Evolutionary conservation across 148 eudicot genomes (phyloP).

Genomic region (Simmondsia chinensis): DNA sequence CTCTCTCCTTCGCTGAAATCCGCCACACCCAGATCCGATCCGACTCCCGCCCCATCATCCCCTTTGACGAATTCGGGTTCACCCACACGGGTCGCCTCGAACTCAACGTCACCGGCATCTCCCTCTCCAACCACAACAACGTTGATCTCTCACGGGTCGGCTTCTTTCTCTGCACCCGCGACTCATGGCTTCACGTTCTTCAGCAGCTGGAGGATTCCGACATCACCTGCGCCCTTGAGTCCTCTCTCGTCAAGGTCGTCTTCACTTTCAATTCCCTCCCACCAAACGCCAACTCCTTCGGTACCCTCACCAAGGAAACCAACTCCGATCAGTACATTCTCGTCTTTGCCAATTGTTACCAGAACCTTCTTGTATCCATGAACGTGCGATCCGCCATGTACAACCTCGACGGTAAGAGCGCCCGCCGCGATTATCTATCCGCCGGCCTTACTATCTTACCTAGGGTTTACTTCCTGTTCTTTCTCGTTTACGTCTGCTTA

Average conservation of each 20-base stretch:
- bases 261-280: slow-evolving; percentile 32
- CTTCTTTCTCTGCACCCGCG: slow-evolving; percentile 61
- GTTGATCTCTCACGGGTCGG: slow-evolving; percentile 43
- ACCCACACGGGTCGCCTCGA: slow-evolving; percentile 58
- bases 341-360: slow-evolving; percentile 56
- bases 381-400: slow-evolving; percentile 47
- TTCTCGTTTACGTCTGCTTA: slow-evolving; percentile 28
- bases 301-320: slow-evolving; percentile 10
- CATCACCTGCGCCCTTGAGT: slow-evolving; percentile 43
- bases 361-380: slow-evolving; percentile 36
- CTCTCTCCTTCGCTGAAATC: slow-evolving; percentile 43
- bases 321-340: slow-evolving; percentile 61
- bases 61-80: slow-evolving; percentile 80
- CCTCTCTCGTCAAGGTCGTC: slow-evolving; percentile 23
- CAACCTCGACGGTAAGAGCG: slow-evolving; percentile 39
- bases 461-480: slow-evolving; percentile 35
- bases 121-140: slow-evolving; percentile 21
- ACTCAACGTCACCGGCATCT: slow-evolving; percentile 44
- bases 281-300: slow-evolving; percentile 6
- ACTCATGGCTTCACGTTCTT: slow-evolving; percentile 49
- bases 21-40: slow-evolving; percentile 39
- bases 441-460: slow-evolving; percentile 60
- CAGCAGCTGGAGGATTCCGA: slow-evolving; percentile 46
- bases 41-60: slow-evolving; percentile 53
- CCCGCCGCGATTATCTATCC: slow-evolving; percentile 46